Percentiles rank a stretch among this genome's conserved stretches.
These are phyloP conservation scores for Fusarium burgessii DNA, from an alignment of 2,329 filamentous ascomycete species.

Conservation along the genomic window DNA sequence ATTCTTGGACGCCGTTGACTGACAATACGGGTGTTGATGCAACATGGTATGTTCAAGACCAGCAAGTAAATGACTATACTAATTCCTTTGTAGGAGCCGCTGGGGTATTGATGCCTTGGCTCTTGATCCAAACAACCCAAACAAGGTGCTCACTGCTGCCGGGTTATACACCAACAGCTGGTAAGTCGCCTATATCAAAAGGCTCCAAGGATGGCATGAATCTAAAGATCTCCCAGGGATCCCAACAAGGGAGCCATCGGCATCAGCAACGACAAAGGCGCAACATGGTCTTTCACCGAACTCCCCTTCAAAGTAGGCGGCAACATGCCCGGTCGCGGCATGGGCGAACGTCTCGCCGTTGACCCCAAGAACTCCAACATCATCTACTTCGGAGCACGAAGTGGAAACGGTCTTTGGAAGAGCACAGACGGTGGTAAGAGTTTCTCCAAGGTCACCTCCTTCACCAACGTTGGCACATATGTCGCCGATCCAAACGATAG, in stretches of 20 bases:
- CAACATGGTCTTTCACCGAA: constrained; percentile 62
- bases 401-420: constrained; percentile 70
- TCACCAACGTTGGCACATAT: constrained; percentile 64
- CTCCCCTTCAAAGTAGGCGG: constrained; percentile 71
- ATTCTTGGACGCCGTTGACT: constrained; percentile 37
- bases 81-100: constrained; percentile 55
- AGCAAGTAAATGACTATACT: rapidly evolving
- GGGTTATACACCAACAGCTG: constrained; percentile 71
- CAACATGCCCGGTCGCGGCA: constrained; percentile 71
- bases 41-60: constrained; percentile 1
- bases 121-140: constrained; percentile 64
- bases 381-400: constrained; percentile 69
- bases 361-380: constrained; percentile 69
- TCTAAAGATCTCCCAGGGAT: constrained; percentile 52
- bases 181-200: neutral
- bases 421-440: constrained; percentile 67
- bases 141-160: constrained; percentile 65
- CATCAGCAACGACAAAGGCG: constrained; percentile 65
- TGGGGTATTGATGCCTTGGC: constrained; percentile 70
- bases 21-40: constrained; percentile 24
- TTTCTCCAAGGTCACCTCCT: constrained; percentile 64
- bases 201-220: rapidly evolving
- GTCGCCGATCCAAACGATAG: constrained; percentile 59
- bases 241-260: constrained; percentile 67
- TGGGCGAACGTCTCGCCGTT: constrained; percentile 68